phyloP scores from a whole-genome alignment of 1,139 yeast species.

The Pneumocystis sp. region DNA sequence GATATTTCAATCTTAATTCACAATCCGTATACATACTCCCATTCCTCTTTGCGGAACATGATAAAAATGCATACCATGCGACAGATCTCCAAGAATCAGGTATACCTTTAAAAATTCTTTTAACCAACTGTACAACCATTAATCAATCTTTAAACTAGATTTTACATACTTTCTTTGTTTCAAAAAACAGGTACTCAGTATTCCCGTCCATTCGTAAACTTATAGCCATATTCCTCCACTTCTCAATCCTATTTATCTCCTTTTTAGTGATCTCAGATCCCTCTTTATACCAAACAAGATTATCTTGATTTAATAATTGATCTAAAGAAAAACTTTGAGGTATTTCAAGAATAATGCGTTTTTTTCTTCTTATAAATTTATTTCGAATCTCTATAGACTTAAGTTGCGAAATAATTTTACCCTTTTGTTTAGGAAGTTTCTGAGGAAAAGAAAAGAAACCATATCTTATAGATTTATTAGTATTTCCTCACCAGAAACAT shows the following conservation, averaged over 20 bases:
- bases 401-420: not conserved
- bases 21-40: constrained; percentile 1
- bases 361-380: not conserved
- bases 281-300: not conserved
- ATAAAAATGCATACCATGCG: constrained; percentile 11
- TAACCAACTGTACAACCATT: not conserved
- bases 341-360: not conserved
- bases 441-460: not conserved
- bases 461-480: not conserved
- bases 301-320: not conserved
- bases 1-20: not conserved
- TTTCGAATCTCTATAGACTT: not conserved
- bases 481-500: not conserved
- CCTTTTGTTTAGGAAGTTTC: not conserved
- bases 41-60: constrained; percentile 1
- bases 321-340: not conserved
- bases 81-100: constrained; percentile 18
- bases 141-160: not conserved
- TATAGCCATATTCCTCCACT: not conserved
- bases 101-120: constrained; percentile 14
- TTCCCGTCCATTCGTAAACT: not conserved
- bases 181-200: not conserved
- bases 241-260: not conserved
- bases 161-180: not conserved
- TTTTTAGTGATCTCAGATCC: not conserved